Base-by-base conservation (phyloP, 2,329 filamentous ascomycete genomes). In the Trichoderma sp. region DNA sequence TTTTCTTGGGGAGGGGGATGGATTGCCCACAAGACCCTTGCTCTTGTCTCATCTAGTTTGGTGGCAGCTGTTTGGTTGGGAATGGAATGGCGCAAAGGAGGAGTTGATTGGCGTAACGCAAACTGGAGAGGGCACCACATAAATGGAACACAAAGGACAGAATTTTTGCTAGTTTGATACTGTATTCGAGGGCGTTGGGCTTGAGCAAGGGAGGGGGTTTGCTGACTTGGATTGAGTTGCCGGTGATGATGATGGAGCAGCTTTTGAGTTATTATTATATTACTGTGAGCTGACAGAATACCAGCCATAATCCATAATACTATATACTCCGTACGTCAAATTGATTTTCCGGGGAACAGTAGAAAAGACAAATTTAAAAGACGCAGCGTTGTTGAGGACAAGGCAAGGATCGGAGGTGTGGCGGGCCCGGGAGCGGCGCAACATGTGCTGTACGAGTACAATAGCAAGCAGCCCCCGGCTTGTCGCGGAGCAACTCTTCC, bases 11-110 rank as follows among this genome's bases (percentile, higher is more conserved):
- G 34, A 36, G 34, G 55, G 26, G 4, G 55, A 3, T 3, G 47
- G 47, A 13, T 30, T 30, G 30, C 20, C 30, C 32, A 28, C 26
- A 50, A 3, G 26, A 34, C 20, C 50, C 66, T 57, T 23, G 23
- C 20, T 28, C 15, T 67, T 32, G 28, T 30, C 55, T 32, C 13
- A n/a, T 30, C n/a, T 17, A 17, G 26, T 11, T 26, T 15, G 50
- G 13, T 26, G 50, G 50, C 9, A 20, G 50, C 50, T 57, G 23
- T 57, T 32, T 32, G 26, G 28, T 30, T 15, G 43, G 47, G 63
- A 34, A 36, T 23, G 64, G 26, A 68, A 68, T 68, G 66, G 66
- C 55, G 66, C 20, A 58, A 59, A 53, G 6, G 53, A 57, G 53
- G 34, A 47, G 53, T 28, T 59, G 34, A 23, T 68, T 68, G 34